Conservation (phyloP, 1,284 basidiomycete genomes). For the Ustilago esculenta region DNA sequence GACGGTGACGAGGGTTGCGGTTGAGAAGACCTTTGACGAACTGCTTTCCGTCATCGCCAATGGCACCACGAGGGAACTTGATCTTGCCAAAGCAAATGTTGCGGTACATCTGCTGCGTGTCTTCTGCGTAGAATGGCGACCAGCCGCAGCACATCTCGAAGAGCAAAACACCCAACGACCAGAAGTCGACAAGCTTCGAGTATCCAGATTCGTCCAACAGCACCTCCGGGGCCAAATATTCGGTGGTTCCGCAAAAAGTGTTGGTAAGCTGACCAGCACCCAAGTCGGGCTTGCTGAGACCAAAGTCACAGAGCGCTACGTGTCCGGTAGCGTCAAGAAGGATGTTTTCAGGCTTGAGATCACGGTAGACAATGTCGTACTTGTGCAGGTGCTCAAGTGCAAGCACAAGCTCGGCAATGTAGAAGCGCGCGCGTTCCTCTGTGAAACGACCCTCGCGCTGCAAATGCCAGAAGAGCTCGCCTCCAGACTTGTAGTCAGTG, state of each 20-base stretch:
- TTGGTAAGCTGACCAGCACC: slow-evolving; percentile 94
- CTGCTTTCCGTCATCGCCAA: slow-evolving; percentile 97
- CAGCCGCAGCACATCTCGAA: slow-evolving; percentile 95
- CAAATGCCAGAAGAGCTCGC: slow-evolving; percentile 95
- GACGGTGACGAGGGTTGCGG: slow-evolving; percentile 94
- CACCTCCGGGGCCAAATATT: slow-evolving; percentile 96
- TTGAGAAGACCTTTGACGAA: slow-evolving; percentile 99
- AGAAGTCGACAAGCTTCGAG: slow-evolving; percentile 98
- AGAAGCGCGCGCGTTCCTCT: slow-evolving; percentile 90
- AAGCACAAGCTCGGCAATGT: slow-evolving; percentile 92
- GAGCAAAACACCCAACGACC: slow-evolving; percentile 79
- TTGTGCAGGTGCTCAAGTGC: slow-evolving; percentile 95
- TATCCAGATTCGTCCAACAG: slow-evolving; percentile 98
- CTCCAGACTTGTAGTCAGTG: slow-evolving; percentile 98
- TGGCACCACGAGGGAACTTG: slow-evolving; percentile 95
- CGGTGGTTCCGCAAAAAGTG: slow-evolving; percentile 90
- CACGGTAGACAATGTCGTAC: slow-evolving; percentile 98
- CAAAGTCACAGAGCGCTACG: slow-evolving; percentile 97
- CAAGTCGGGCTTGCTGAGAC: slow-evolving; percentile 93
- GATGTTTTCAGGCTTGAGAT: slow-evolving; percentile 97
- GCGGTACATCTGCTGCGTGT: slow-evolving; percentile 99
- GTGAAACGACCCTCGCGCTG: slow-evolving; percentile 97
- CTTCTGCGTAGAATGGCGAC: slow-evolving; percentile 99
- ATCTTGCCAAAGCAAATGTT: slow-evolving; percentile 98
- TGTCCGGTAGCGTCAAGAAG: slow-evolving; percentile 96